Evolutionary conservation across 2,329 filamentous ascomycete species (phyloP).

Genomic region (Claviceps digitariae): DNA sequence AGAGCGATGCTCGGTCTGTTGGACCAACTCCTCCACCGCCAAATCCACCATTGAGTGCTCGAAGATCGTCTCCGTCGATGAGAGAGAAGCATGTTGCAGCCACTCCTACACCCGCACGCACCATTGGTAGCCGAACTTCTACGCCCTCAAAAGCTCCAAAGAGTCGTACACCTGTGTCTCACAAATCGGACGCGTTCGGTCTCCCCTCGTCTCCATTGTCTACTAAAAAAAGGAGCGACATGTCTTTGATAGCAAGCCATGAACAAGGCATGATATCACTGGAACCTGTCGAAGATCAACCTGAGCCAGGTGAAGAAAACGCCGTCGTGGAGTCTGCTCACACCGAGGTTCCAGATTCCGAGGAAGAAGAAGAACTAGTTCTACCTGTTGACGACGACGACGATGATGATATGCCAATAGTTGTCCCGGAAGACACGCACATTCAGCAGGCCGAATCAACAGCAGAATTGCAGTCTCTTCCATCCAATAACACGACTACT

Average conservation of each 20-base stretch:
- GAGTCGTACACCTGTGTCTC: neutral
- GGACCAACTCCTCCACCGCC: slow-evolving; percentile 3
- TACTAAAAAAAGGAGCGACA: neutral
- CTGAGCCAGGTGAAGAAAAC: neutral
- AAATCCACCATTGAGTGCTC: slow-evolving; percentile 1
- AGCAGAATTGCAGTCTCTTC: no score
- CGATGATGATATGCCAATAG: neutral
- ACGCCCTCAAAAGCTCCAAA: neutral
- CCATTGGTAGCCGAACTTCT: neutral
- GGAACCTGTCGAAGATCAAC: neutral
- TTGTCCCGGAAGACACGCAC: neutral
- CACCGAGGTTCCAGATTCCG: neutral
- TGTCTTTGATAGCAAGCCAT: neutral
- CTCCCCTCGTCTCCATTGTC: slow-evolving; percentile 6
- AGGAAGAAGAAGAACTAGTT: neutral
- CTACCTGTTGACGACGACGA: neutral
- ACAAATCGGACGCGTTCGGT: slow-evolving; percentile 1
- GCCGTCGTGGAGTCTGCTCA: neutral
- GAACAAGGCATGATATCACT: neutral
- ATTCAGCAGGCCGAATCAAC: neutral
- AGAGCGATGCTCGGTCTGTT: neutral
- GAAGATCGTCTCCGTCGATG: neutral
- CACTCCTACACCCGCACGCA: neutral
- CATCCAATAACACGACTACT: neutral
- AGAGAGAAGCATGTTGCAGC: neutral